phyloP scores from a whole-genome alignment of 768 basidiomycete species.

The Termitomyces sp. region DNA sequence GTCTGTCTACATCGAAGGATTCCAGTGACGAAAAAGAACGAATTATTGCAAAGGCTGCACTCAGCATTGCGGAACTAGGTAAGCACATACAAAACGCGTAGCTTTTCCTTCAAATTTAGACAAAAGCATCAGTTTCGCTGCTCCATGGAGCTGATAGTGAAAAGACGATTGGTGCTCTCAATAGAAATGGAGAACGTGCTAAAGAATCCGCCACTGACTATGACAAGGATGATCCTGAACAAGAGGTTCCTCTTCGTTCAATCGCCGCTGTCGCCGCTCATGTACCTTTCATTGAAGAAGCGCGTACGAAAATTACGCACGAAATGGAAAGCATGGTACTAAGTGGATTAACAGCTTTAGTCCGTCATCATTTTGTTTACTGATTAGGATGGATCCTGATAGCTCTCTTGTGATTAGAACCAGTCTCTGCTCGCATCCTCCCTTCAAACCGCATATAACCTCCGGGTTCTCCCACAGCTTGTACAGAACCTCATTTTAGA shows the following conservation, averaged over 20 bases:
- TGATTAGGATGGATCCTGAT: background rate
- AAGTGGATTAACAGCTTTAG: constrained; percentile 69
- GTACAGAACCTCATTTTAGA: constrained; percentile 76
- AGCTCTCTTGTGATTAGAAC: constrained; percentile 46
- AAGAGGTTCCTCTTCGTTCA: constrained; percentile 57
- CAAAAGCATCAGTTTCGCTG: constrained; percentile 35
- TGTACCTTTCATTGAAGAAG: constrained; percentile 64
- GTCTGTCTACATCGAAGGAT: constrained; percentile 22
- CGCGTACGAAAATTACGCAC: constrained; percentile 61
- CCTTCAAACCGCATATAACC: constrained; percentile 92
- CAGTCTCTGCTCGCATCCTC: constrained; percentile 89
- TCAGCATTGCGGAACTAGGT: constrained; percentile 91
- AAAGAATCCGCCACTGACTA: constrained; percentile 10
- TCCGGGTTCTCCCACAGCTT: constrained; percentile 76
- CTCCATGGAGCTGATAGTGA: constrained; percentile 34
- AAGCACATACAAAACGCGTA: constrained; percentile 22
- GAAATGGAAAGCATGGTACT: constrained; percentile 94
- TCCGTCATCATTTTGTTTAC: constrained; percentile 30
- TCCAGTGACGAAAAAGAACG: constrained; percentile 80
- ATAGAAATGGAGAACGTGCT: background rate
- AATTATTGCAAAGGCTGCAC: constrained; percentile 87
- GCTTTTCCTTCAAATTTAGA: background rate
- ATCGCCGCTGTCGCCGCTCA: constrained; percentile 68
- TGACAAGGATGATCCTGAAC: constrained; percentile 14
- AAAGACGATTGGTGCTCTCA: background rate